Base-by-base conservation (phyloP, 2,329 filamentous ascomycete genomes). In the Fusarium nelsonii region DNA sequence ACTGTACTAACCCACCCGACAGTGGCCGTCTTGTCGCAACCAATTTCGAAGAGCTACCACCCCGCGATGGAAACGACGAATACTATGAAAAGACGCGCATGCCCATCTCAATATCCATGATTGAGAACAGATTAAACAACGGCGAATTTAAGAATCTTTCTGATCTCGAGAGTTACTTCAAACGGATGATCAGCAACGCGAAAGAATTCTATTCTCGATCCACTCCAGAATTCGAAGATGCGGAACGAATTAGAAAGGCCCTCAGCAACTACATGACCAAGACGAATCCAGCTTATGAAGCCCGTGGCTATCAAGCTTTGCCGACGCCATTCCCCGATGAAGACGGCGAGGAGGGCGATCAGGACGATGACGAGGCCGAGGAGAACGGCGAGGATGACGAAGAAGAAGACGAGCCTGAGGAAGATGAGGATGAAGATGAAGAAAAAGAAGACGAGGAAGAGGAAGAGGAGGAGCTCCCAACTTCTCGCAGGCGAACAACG, bases 181-280 rank as follows among this genome's bases (percentile, higher is more conserved):
- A 96, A 82, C 90, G 93, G 68, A 92, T 97, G 85, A 91, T 97
- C 57, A 86, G 89, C 69, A 97, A 97, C 75, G 92, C 92, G 36
- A 97, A 97, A 78, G 90, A 93, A 55, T 96, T 89, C 80, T 95
- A 95, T 75, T 85, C 90, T 63, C 91, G 91, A 71, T 87, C 86
- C 43, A 93, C 92, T 0, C 82, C 88, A 59, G 85, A 91, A 37
- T 95, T 91, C 76, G 91, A 93, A 43, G 93, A 97, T 81, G 93
- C 94, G 10, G 94, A 97, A 79, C 89, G 93, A 49, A 87, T 97
- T 45, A 87, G 94, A 46, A 97, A 97, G 80, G 90, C 93, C 4
- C 85, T 95, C 40, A 94, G 92, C 77, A 95, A 94, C 74, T 93
- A 90, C 78, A 97, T 97, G 93, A 91, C 90, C 58, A 92, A 92